A percentile compares a stretch with the other conserved stretches of the same genome.
These are phyloP conservation scores for Caloboletus firmus DNA, from an alignment of 1,284 basidiomycete species.

Conservation along the genomic window DNA sequence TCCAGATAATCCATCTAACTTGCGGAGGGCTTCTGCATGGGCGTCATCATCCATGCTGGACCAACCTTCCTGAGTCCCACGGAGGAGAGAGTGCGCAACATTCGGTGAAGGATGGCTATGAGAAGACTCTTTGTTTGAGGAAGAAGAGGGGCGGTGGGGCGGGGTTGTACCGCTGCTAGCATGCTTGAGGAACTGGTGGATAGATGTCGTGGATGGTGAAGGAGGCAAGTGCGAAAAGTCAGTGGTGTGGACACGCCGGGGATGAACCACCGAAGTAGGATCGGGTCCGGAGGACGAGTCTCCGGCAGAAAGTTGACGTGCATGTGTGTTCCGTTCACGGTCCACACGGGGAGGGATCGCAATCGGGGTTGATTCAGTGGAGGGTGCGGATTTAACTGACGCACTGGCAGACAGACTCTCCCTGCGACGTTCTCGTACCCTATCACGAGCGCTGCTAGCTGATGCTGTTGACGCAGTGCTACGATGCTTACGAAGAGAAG, in stretches of 20 bases:
- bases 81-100: conserved; percentile 76
- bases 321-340: conserved; percentile 44
- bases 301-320: conserved; percentile 63
- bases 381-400: conserved; percentile 32
- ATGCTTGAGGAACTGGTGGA: conserved; percentile 77
- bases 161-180: conserved; percentile 49
- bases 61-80: conserved; percentile 84
- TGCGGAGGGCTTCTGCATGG: conserved; percentile 88
- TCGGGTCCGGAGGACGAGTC: conserved; percentile 63
- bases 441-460: conserved; percentile 42
- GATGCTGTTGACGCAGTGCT: conserved; percentile 61
- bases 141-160: conserved; percentile 42
- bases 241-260: conserved; percentile 61
- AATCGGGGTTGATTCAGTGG: conserved; percentile 27
- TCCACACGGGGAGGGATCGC: conserved; percentile 35
- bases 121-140: conserved; percentile 44
- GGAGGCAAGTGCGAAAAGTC: conserved; percentile 89
- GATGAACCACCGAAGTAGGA: conserved; percentile 40
- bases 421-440: conserved; percentile 59
- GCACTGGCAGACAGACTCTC: conserved; percentile 58
- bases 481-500: conserved; percentile 63
- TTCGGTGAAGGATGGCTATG: conserved; percentile 53
- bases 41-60: conserved; percentile 81
- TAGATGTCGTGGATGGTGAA: conserved; percentile 81
- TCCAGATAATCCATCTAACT: conserved; percentile 86